Evolutionary conservation across 176 grass and related monocot species (phyloP), one percentile per base, ranked within the genome.

Genomic region (Canna indica): DNA sequence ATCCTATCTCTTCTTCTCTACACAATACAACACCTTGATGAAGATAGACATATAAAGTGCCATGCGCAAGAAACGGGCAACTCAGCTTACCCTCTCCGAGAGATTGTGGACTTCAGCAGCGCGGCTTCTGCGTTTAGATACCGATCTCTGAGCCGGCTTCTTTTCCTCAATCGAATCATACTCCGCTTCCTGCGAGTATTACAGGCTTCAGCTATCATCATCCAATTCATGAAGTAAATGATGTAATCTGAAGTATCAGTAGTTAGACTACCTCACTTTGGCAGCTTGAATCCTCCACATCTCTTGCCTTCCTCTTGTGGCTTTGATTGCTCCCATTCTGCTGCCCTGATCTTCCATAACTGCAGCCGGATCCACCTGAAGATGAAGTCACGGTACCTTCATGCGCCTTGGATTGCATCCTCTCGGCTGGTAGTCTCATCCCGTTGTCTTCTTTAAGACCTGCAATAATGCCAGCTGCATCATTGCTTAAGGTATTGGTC

Each of bases 1-100:
- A 97, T 97, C 81, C 93, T 79, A 72, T 97, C 93, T 58, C 93
- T 88, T 87, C 93, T 90, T 85, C 78, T 90, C 93, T 97, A 76
- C 83, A 87, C 29, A 39, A 41, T 50, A 31, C 3, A 60, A 15
- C 30, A 82, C 41, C 16, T 31, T 46, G 26, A 72, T 22, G 20
- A 65, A 4, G 30, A 24, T 25, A 17, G 57, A 53, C 47, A 39
- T 15, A 68, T 9, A 42, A 36, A 6, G 34, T 75, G 3, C 18
- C 8, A 39, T 14, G 36, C 12, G 26, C 36, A 76, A 34, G 59
- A n/a, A 45, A 67, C 30, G 28, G 33, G 66, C 54, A 70, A 33
- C 45, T 75, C 42, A 17, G 31, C 46, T 82, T 52, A 97, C 93
- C 82, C 93, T 80, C 77, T 97, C 93, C 0, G 93, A 97, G 31